These are phyloP conservation scores for Picochlorum sp. DNA, from an alignment of 139 green algal species.

Conservation along the genomic window DNA sequence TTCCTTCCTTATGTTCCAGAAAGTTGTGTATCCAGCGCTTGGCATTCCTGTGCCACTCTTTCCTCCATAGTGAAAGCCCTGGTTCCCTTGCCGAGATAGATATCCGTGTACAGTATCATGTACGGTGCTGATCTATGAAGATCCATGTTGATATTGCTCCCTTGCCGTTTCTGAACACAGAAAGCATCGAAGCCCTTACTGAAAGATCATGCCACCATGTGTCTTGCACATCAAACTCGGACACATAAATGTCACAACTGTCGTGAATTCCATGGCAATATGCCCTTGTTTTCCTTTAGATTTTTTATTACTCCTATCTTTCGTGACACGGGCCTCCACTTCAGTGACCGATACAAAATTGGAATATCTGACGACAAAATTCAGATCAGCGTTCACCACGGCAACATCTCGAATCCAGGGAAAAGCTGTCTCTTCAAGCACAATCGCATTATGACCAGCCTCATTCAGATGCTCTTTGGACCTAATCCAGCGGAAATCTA, in stretches of 20 bases:
- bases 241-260: conserved; percentile 5
- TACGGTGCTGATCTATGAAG: conserved; percentile 4
- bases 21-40: conserved; percentile 10
- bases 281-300: not conserved
- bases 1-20: conserved; percentile 16
- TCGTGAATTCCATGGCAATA: conserved; percentile 11
- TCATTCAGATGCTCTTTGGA: not conserved
- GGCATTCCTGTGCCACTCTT: not conserved
- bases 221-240: conserved; percentile 5
- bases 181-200: conserved; percentile 5
- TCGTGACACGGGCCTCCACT: conserved; percentile 7
- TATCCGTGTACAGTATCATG: conserved; percentile 5
- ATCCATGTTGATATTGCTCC: conserved; percentile 4
- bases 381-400: conserved; percentile 7
- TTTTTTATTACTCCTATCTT: not conserved
- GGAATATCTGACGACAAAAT: not conserved
- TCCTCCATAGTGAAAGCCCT: conserved; percentile 6
- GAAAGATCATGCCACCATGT: conserved; percentile 5
- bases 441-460: conserved; percentile 1
- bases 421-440: not conserved
- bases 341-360: not conserved
- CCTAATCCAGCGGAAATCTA: not conserved
- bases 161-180: not conserved
- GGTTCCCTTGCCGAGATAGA: conserved; percentile 5
- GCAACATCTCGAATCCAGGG: conserved; percentile 1